Conservation (phyloP, 2,329 filamentous ascomycete genomes). For the Aureobasidium zeae region DNA sequence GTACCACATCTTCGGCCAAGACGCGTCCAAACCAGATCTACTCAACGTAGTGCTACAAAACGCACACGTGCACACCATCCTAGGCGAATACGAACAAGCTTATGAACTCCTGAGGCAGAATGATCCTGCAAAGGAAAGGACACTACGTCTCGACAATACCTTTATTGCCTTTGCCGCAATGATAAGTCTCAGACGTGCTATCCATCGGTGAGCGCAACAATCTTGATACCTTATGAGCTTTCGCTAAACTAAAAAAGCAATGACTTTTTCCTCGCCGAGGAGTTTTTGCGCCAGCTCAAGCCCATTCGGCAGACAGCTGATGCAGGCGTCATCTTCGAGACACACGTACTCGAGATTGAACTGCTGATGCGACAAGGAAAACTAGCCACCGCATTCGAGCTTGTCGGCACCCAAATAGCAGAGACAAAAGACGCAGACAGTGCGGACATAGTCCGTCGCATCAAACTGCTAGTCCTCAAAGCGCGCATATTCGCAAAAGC, state of each 20-base stretch:
- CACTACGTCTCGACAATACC: conserved; percentile 69
- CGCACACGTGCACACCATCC: conserved; percentile 55
- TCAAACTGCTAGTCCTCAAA: conserved; percentile 65
- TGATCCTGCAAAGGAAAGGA: conserved; percentile 53
- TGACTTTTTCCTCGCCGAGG: conserved; percentile 47
- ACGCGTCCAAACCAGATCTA: conserved; percentile 63
- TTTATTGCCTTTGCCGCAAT: conserved; percentile 59
- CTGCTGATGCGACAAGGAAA: conserved; percentile 46
- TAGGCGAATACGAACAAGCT: conserved; percentile 63
- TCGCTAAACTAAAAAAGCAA: conserved; percentile 32
- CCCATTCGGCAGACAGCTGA: conserved; percentile 37
- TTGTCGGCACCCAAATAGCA: conserved; percentile 45
- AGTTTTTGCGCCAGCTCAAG: conserved; percentile 49
- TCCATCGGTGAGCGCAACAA: conserved; percentile 38
- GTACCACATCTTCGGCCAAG: conserved; percentile 58
- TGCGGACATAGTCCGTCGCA: conserved; percentile 54
- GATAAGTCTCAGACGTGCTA: conserved; percentile 53
- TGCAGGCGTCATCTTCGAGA: conserved; percentile 49
- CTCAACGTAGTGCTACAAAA: conserved; percentile 65
- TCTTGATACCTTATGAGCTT: not conserved
- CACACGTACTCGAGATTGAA: conserved; percentile 53
- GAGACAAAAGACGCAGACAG: conserved; percentile 42
- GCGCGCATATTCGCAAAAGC: conserved; percentile 58
- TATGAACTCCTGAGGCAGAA: conserved; percentile 51
- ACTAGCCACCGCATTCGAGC: conserved; percentile 44